Evolutionary conservation across 805 yeast genomes (phyloP).

Genomic region (Starmerella bombi): DNA sequence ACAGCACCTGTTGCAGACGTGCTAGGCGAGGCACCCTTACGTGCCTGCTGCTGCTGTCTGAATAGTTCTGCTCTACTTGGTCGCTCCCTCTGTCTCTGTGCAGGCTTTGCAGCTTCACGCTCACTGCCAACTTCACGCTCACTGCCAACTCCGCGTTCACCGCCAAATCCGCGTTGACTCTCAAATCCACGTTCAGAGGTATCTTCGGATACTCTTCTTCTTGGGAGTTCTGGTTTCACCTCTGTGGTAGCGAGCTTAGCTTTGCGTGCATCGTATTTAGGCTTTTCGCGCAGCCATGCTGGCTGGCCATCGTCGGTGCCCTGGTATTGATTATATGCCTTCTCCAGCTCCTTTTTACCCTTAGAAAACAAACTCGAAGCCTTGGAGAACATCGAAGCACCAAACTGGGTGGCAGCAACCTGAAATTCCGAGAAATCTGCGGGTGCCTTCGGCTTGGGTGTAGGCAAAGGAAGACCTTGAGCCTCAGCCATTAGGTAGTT

Average conservation of each 20-base stretch:
- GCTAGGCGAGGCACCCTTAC: neutral
- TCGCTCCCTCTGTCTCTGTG: neutral
- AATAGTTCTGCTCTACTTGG: conserved; percentile 17
- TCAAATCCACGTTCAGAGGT: neutral
- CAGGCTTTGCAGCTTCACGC: neutral
- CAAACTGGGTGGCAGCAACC: conserved; percentile 40
- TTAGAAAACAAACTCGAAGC: conserved; percentile 48
- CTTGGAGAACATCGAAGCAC: conserved; percentile 42
- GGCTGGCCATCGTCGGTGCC: conserved; percentile 36
- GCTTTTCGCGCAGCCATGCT: conserved; percentile 60
- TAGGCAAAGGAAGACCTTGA: conserved; percentile 31
- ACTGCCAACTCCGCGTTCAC: conserved; percentile 1
- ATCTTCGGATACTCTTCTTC: neutral
- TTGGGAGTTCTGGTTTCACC: too few species aligned
- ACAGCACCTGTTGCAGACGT: neutral
- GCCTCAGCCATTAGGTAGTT: conserved; percentile 51
- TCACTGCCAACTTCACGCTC: neutral
- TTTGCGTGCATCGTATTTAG: conserved; percentile 13
- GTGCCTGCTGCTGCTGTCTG: conserved; percentile 12
- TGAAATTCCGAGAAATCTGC: conserved; percentile 16
- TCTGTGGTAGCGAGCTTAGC: neutral
- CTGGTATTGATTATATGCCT: conserved; percentile 49
- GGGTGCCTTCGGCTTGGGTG: conserved; percentile 14
- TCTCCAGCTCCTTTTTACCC: conserved; percentile 47
- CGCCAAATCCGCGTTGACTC: conserved; percentile 1